These are phyloP conservation scores for Colletotrichum aenigma DNA, from an alignment of 2,329 filamentous ascomycete species.

Conservation along the genomic window DNA sequence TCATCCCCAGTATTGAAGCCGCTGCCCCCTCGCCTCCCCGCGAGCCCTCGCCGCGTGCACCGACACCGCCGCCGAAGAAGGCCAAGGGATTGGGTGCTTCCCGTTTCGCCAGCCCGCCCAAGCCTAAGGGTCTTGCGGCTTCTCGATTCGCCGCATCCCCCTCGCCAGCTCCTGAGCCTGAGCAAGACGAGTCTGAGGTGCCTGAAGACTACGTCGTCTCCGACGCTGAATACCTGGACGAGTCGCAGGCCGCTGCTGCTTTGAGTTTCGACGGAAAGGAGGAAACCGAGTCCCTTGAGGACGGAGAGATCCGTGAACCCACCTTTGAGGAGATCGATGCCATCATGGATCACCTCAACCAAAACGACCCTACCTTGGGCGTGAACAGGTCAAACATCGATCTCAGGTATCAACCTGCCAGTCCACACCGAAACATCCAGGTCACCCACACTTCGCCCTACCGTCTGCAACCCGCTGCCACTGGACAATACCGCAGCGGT, in stretches of 20 bases:
- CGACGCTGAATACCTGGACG: neutral
- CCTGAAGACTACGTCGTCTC: slow-evolving; percentile 22
- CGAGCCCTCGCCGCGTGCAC: slow-evolving; percentile 24
- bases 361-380: slow-evolving; percentile 74
- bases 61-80: slow-evolving; percentile 23
- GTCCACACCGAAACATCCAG: slow-evolving; percentile 40
- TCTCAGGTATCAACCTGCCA: slow-evolving; percentile 50
- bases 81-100: slow-evolving; percentile 49
- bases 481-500: slow-evolving; percentile 63
- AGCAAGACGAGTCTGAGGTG: slow-evolving; percentile 28
- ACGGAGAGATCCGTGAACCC: slow-evolving; percentile 40
- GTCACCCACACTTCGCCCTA: slow-evolving; percentile 55
- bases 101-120: slow-evolving; percentile 48
- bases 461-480: slow-evolving; percentile 53
- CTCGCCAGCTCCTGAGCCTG: slow-evolving; percentile 36
- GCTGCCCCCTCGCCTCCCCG: neutral
- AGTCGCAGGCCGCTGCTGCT: neutral
- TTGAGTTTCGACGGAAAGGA: neutral
- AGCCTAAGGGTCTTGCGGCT: slow-evolving; percentile 44
- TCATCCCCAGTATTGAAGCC: slow-evolving; percentile 1
- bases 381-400: slow-evolving; percentile 63
- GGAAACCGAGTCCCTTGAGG: slow-evolving; percentile 30
- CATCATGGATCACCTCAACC: slow-evolving; percentile 85
- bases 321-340: slow-evolving; percentile 89
- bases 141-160: slow-evolving; percentile 50